Conservation (phyloP, 306 rosid genomes). For the Castanospermum australe region DNA sequence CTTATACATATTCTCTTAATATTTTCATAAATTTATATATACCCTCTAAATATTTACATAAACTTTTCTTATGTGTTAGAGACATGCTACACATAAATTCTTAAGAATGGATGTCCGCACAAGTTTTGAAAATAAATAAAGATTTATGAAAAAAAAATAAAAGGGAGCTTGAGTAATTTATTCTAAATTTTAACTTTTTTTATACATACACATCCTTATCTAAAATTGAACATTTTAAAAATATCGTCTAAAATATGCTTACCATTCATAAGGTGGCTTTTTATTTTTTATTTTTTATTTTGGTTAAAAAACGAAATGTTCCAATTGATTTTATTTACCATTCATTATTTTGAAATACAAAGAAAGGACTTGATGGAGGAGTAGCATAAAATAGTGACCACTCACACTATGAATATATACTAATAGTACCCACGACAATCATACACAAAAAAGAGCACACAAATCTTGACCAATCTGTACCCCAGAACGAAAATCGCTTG, state of each 20-base stretch:
- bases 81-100: no score
- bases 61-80: no score
- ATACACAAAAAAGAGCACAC: neutral
- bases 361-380: neutral
- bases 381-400: neutral
- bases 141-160: no score
- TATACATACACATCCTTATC: neutral
- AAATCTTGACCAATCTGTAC: slow-evolving; percentile 15
- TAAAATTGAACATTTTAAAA: neutral
- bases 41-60: no score
- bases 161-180: no score
- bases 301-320: neutral
- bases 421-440: neutral
- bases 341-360: neutral
- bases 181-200: no score
- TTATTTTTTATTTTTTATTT: neutral
- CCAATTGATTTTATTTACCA: neutral
- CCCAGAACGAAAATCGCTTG: neutral
- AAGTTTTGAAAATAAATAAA: no score
- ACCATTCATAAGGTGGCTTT: neutral
- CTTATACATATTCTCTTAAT: no score
- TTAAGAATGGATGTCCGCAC: no score
- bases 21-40: no score
- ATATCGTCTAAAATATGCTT: neutral
- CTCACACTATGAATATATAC: slow-evolving; percentile 12